Conservation (phyloP, 2,329 filamentous ascomycete genomes). For the Colletotrichum lupini region DNA sequence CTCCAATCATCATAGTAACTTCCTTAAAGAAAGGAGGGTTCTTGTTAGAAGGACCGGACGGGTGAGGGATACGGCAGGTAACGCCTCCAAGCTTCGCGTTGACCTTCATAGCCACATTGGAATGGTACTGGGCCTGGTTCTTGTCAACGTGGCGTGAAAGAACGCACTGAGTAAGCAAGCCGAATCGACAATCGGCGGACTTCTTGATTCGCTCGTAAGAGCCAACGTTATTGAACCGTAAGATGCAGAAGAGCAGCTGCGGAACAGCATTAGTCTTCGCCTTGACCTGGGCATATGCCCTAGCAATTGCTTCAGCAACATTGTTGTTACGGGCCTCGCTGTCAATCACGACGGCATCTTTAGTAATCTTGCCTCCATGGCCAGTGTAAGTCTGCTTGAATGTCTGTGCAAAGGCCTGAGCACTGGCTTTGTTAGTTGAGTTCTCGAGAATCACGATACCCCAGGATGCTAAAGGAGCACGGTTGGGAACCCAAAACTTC, state of each 20-base stretch:
- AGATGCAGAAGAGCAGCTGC: constrained; percentile 83
- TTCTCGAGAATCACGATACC: constrained; percentile 75
- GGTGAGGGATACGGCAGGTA: constrained; percentile 63
- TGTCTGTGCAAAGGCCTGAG: constrained; percentile 63
- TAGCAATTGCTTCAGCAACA: constrained; percentile 62
- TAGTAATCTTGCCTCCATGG: constrained; percentile 57
- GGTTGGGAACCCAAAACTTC: constrained; percentile 76
- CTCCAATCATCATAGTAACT: constrained; percentile 74
- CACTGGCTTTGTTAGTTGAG: constrained; percentile 64
- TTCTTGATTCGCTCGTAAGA: constrained; percentile 91
- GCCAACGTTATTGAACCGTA: constrained; percentile 76
- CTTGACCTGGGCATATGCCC: constrained; percentile 66
- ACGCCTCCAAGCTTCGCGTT: constrained; percentile 94
- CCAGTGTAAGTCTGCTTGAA: constrained; percentile 59
- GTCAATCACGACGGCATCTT: constrained; percentile 47
- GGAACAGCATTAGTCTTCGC: constrained; percentile 67
- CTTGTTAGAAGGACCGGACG: constrained; percentile 11
- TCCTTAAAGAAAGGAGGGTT: constrained; percentile 50
- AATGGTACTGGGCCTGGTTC: constrained; percentile 84
- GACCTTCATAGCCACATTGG: constrained; percentile 96
- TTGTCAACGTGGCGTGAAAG: constrained; percentile 76
- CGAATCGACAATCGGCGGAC: constrained; percentile 85
- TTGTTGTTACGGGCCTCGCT: constrained; percentile 46
- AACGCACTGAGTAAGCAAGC: constrained; percentile 87
- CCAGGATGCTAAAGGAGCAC: constrained; percentile 75